Percentiles rank a stretch among this genome's conserved stretches.
Conservation (phyloP, 164 flowering plant species). For the Kalanchoe fedtschenkoi region DNA sequence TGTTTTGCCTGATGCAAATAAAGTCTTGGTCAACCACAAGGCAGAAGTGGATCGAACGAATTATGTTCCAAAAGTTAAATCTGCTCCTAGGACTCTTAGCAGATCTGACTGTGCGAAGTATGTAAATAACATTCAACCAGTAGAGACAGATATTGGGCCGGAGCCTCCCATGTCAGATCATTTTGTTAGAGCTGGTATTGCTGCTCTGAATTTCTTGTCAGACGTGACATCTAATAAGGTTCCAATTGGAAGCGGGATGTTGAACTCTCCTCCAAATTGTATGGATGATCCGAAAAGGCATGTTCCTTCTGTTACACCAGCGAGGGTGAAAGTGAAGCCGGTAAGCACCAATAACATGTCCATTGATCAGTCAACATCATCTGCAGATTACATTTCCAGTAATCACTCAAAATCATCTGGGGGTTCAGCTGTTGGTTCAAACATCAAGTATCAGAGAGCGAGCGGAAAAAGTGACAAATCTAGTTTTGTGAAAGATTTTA, state of each 20-base stretch:
- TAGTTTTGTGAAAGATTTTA: slow-evolving; percentile 16
- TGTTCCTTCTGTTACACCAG: slow-evolving; percentile 24
- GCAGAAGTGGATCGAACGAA: slow-evolving; percentile 21
- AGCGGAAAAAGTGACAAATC: slow-evolving; percentile 26
- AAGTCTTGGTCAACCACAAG: slow-evolving; percentile 19
- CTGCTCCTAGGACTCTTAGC: slow-evolving; percentile 21
- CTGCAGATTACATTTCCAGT: slow-evolving; percentile 17
- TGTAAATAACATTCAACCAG: slow-evolving; percentile 21
- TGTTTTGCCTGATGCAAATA: slow-evolving; percentile 23
- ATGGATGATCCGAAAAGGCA: slow-evolving; percentile 45
- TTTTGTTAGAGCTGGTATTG: slow-evolving; percentile 56
- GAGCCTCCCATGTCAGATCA: slow-evolving; percentile 44
- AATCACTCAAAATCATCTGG: slow-evolving; percentile 30
- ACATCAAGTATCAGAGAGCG: slow-evolving; percentile 16
- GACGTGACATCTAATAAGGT: slow-evolving; percentile 51
- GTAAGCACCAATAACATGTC: slow-evolving; percentile 25
- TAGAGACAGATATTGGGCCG: slow-evolving; percentile 20
- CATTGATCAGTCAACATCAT: slow-evolving; percentile 26
- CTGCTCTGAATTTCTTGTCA: slow-evolving; percentile 52
- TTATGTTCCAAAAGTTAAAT: slow-evolving; percentile 23
- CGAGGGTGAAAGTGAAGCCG: slow-evolving; percentile 37
- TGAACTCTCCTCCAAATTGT: slow-evolving; percentile 16
- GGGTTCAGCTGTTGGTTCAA: slow-evolving; percentile 18
- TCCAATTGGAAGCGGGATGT: slow-evolving; percentile 44
- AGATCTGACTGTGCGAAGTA: slow-evolving; percentile 25